Base-by-base conservation (phyloP, 208 protist genomes). In the Leishmania guyanensis region DNA sequence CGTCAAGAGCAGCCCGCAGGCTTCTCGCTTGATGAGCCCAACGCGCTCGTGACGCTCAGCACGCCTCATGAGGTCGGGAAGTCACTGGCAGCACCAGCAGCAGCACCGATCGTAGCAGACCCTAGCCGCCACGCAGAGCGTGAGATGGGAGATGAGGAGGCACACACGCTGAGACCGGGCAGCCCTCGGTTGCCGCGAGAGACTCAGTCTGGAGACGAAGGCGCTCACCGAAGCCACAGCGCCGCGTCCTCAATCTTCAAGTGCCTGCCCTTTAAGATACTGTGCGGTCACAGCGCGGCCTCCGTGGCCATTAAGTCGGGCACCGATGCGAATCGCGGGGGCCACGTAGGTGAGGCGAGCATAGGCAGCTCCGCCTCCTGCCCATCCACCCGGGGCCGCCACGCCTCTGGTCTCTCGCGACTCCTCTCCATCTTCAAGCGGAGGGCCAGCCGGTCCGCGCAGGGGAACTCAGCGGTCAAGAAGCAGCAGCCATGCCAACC, bases 11-110 rank as follows among this genome's bases (percentile, higher is more conserved):
- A 79, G 56, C 82, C 77, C 20, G 69, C 68, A 10, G 77, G 79
- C 65, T 20, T 79, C 72, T 82, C 82, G 3, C 29, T 82, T 0
- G 82, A 85, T 33, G 82, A 78, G 72, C 82, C 64, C 8, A 85
- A 79, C 54, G 64, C 53, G 43, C 39, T 62, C 36, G 39, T 79
- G 22, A 70, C 77, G 39, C n/a, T 78, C 17, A 70, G 66, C 71
- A 81, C 81, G 60, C 71, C 81, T n/a, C 69, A 48, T 26, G 56
- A 84, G 20, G 26, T 75, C 33, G 29, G 16, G 74, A 46, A 29
- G 43, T 29, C 26, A 22, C 39, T 58, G 26, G 48, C 48, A 46
- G 71, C 29, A 3, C 39, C 9, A 33, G 53, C 29, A 22, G 73
- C 72, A n/a, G 72, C 72, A 29, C 51, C 72, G 22, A 62, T 39